Percentiles rank a stretch among this genome's conserved stretches.
phyloP scores from a whole-genome alignment of 805 yeast species.

The Lipomyces sp. region DNA sequence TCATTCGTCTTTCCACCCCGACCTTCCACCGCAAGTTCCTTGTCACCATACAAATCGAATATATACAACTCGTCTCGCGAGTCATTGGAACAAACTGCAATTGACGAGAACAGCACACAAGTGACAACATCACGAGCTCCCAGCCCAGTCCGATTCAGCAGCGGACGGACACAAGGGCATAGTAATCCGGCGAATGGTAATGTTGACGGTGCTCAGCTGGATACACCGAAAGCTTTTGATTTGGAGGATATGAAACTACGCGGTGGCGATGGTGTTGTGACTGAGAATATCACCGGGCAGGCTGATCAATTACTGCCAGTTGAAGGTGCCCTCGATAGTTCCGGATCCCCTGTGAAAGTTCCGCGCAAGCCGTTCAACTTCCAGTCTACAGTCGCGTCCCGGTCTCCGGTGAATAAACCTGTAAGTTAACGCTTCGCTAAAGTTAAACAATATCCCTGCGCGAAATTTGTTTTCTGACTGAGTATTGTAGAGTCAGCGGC shows the following conservation, averaged over 20 bases:
- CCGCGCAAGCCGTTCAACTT: conserved; percentile 38
- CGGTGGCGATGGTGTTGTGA: conserved; percentile 1
- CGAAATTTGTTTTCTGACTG: neutral
- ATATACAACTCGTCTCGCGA: conserved; percentile 24
- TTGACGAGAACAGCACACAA: conserved; percentile 31
- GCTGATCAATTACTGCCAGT: neutral
- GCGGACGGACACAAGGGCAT: conserved; percentile 11
- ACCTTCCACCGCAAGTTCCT: conserved; percentile 14
- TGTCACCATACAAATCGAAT: conserved; percentile 26
- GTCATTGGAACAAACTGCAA: conserved; percentile 31
- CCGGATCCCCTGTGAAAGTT: conserved; percentile 31
- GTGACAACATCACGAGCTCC: conserved; percentile 24
- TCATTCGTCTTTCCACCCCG: conserved; percentile 30
- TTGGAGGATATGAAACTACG: conserved; percentile 13
- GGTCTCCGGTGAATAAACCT: conserved; percentile 47
- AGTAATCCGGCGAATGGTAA: neutral
- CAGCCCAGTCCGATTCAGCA: conserved; percentile 26
- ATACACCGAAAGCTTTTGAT: conserved; percentile 6
- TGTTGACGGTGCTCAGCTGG: conserved; percentile 10
- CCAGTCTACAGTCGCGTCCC: conserved; percentile 56
- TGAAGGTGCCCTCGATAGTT: conserved; percentile 12
- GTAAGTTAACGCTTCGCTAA: conserved; percentile 17
- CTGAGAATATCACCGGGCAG: conserved; percentile 5
- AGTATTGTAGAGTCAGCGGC: conserved; percentile 53
- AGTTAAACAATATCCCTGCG: neutral